Percentiles rank a stretch among this genome's conserved stretches.
These are phyloP conservation scores for Thermomucor indicae-seudaticae DNA, from an alignment of 371 early-diverging fungal genomes.

Conservation along the genomic window DNA sequence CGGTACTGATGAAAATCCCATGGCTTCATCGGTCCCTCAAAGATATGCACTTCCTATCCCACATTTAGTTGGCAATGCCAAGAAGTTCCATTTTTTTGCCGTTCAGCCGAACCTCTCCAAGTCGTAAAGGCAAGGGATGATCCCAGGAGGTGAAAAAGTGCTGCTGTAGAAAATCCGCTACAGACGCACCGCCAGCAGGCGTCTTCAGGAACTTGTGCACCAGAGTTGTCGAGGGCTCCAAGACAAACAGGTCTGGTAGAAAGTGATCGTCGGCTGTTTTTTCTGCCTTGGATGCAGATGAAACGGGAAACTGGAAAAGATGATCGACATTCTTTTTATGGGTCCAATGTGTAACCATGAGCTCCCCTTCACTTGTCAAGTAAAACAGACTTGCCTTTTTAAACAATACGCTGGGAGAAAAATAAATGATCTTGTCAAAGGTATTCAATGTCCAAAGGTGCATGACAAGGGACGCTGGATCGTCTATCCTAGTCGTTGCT, in stretches of 20 bases:
- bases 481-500: too few species aligned
- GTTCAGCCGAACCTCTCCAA: conserved; percentile 6
- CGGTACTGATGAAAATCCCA: conserved; percentile 28
- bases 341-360: background rate
- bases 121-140: too few species aligned
- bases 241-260: background rate
- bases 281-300: conserved; percentile 11
- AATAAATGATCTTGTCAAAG: conserved; percentile 24
- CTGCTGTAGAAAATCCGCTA: too few species aligned
- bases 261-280: background rate
- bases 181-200: too few species aligned
- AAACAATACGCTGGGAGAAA: conserved; percentile 24
- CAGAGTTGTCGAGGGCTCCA: background rate
- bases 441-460: too few species aligned
- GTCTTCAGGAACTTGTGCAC: too few species aligned
- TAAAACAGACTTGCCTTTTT: conserved; percentile 15
- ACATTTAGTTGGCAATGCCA: background rate
- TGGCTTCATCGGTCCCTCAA: conserved; percentile 24
- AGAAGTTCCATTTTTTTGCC: background rate
- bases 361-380: background rate
- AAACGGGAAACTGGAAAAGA: conserved; percentile 10
- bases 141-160: too few species aligned
- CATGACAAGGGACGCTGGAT: too few species aligned
- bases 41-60: conserved; percentile 14
- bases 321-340: conserved; percentile 22